phyloP scores from a whole-genome alignment of 768 basidiomycete species.

The Tulasnella sp. region DNA sequence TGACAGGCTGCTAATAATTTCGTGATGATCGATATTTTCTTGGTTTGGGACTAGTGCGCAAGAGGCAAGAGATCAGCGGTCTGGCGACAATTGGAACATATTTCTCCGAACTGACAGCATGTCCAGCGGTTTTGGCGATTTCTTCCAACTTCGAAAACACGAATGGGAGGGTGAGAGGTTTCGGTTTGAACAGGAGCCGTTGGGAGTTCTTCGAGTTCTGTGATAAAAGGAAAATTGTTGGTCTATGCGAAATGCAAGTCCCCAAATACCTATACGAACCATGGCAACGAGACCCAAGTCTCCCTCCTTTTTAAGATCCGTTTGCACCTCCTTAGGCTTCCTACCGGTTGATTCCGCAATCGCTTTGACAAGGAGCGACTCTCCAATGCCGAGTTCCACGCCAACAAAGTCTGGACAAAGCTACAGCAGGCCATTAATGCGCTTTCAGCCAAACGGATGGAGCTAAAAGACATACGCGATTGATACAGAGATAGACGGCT shows the following conservation, averaged over 20 bases:
- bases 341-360: conserved; percentile 94
- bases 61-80: not conserved
- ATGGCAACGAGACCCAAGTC: conserved; percentile 95
- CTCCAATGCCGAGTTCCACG: conserved; percentile 92
- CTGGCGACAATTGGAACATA: too few species aligned
- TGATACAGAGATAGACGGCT: conserved; percentile 92
- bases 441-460: not conserved
- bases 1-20: conserved; percentile 88
- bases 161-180: conserved; percentile 72
- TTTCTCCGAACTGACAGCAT: conserved; percentile 47
- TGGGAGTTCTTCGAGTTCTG: conserved; percentile 91
- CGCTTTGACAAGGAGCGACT: conserved; percentile 86
- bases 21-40: conserved; percentile 92
- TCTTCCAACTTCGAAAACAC: conserved; percentile 87
- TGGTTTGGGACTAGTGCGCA: conserved; percentile 65
- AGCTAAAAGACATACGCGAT: conserved; percentile 48
- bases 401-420: conserved; percentile 92
- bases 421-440: conserved; percentile 31
- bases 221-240: not conserved
- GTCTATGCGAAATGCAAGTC: not conserved
- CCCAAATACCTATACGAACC: conserved; percentile 35
- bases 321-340: conserved; percentile 67
- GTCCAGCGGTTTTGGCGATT: conserved; percentile 76
- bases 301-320: conserved; percentile 88
- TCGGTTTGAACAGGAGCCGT: conserved; percentile 89